A percentile compares a stretch with the other conserved stretches of the same genome.
Evolutionary conservation across 2,329 filamentous ascomycete species (phyloP).

Genomic region (Curvularia hawaiiensis): DNA sequence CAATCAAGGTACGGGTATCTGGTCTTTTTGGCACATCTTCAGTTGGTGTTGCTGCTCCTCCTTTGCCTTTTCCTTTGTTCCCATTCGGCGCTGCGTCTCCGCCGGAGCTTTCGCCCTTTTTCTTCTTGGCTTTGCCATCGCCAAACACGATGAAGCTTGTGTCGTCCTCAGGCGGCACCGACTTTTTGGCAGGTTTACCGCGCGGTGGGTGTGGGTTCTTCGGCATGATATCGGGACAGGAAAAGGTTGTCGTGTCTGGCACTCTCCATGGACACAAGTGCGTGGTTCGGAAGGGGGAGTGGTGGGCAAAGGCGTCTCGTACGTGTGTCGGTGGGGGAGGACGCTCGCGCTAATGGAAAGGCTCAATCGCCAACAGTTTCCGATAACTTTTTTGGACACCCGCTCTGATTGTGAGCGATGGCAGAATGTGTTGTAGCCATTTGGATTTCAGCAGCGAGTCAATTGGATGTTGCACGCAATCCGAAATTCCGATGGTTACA

Average conservation of each 20-base stretch:
- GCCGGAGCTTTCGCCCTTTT: conserved; percentile 37
- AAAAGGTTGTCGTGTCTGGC: background rate
- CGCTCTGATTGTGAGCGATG: background rate
- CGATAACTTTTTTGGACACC: background rate
- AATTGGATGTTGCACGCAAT: conserved; percentile 9
- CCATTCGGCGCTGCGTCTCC: conserved; percentile 20
- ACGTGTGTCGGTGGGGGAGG: conserved; percentile 22
- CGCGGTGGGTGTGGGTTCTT: conserved; percentile 57
- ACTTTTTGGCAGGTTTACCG: conserved; percentile 48
- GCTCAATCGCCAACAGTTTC: conserved; percentile 19
- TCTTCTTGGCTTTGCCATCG: conserved; percentile 51
- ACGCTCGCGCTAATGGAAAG: conserved; percentile 22
- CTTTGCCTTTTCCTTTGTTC: conserved; percentile 45
- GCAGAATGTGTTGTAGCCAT: conserved; percentile 10
- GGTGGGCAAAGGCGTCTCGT: background rate
- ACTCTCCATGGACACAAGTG: conserved; percentile 16
- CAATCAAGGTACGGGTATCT: conserved; percentile 77
- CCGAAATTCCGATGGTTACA: conserved; percentile 22
- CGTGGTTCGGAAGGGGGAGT: conserved; percentile 3
- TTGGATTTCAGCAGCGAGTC: background rate
- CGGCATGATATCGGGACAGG: conserved; percentile 45
- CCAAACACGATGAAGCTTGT: conserved; percentile 57
- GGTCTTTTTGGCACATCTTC: conserved; percentile 61
- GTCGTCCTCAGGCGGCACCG: conserved; percentile 52
- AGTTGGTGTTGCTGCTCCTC: conserved; percentile 21